These are phyloP conservation scores for Albugo candida DNA, from an alignment of 352 stramenopile genomes.

Conservation along the genomic window DNA sequence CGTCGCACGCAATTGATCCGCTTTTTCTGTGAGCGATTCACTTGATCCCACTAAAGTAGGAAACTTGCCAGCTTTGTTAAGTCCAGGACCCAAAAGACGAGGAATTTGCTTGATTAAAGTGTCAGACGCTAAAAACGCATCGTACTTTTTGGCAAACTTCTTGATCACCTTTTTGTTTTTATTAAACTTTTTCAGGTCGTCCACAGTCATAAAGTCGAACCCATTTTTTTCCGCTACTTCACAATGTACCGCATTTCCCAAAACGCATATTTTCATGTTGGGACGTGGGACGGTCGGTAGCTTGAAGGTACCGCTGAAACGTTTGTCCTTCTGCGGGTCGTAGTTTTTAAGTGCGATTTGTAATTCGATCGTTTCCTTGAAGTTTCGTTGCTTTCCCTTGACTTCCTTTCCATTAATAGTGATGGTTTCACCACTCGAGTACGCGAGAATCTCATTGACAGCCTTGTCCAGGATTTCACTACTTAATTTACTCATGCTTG, in stretches of 20 bases:
- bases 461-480: conserved; percentile 90
- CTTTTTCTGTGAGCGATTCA: conserved; percentile 96
- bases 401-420: conserved; percentile 79
- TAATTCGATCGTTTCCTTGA: conserved; percentile 98
- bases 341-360: conserved; percentile 99
- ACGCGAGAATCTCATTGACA: conserved; percentile 92
- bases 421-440: conserved; percentile 87
- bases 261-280: conserved; percentile 95
- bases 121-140: conserved; percentile 98
- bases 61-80: conserved; percentile 99
- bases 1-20: conserved; percentile 92
- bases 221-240: conserved; percentile 96
- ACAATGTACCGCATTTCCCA: conserved; percentile 97
- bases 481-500: conserved; percentile 92
- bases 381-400: conserved; percentile 99
- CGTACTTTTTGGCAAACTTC: conserved; percentile 99
- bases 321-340: conserved; percentile 99
- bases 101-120: conserved; percentile 99
- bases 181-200: conserved; percentile 99
- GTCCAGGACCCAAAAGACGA: conserved; percentile 95
- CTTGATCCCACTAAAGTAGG: conserved; percentile 88
- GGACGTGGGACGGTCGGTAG: conserved; percentile 90
- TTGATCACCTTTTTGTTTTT: conserved; percentile 99
- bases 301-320: conserved; percentile 99
- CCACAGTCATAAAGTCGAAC: conserved; percentile 96